A percentile compares a stretch with the other conserved stretches of the same genome.
Conservation (phyloP, 768 basidiomycete genomes). For the Pisolithus microcarpus region DNA sequence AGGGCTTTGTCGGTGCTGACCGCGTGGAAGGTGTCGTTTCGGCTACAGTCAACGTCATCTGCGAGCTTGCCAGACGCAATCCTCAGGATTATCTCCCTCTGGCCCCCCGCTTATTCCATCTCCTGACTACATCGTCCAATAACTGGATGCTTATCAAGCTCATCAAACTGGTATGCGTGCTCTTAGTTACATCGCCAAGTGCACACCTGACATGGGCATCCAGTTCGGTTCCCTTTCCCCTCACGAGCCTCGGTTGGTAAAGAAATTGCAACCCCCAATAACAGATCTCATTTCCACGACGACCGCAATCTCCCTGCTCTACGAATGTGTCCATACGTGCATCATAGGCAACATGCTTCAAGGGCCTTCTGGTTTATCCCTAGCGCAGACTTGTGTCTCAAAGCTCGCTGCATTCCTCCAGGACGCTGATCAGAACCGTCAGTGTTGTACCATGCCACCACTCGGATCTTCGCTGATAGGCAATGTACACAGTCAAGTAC, state of each 20-base stretch:
- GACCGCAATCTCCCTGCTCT: slow-evolving; percentile 88
- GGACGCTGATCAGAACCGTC: slow-evolving; percentile 93
- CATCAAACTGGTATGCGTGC: slow-evolving; percentile 72
- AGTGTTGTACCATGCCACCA: slow-evolving; percentile 28
- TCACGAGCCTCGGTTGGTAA: slow-evolving; percentile 86
- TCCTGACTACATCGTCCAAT: slow-evolving; percentile 89
- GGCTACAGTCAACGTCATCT: slow-evolving; percentile 88
- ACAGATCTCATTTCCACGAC: slow-evolving; percentile 95
- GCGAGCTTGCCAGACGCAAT: slow-evolving; percentile 78
- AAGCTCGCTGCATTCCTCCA: slow-evolving; percentile 89
- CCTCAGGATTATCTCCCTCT: slow-evolving; percentile 77
- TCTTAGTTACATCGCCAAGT: not conserved
- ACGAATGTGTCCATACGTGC: slow-evolving; percentile 97
- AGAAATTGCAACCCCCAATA: slow-evolving; percentile 89
- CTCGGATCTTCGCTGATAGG: slow-evolving; percentile 10
- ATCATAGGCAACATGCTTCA: slow-evolving; percentile 96
- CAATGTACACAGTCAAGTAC: slow-evolving; percentile 74
- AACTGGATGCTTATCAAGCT: slow-evolving; percentile 99
- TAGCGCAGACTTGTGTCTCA: slow-evolving; percentile 85
- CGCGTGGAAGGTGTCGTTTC: slow-evolving; percentile 71
- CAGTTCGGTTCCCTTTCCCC: slow-evolving; percentile 94
- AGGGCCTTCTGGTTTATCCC: slow-evolving; percentile 62
- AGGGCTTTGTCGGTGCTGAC: not conserved
- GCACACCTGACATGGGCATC: slow-evolving; percentile 1
- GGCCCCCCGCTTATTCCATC: slow-evolving; percentile 88